Percentiles rank a stretch among this genome's conserved stretches.
These are phyloP conservation scores for Chaetomium fimeti DNA, from an alignment of 495 filamentous ascomycete species.

Conservation along the genomic window DNA sequence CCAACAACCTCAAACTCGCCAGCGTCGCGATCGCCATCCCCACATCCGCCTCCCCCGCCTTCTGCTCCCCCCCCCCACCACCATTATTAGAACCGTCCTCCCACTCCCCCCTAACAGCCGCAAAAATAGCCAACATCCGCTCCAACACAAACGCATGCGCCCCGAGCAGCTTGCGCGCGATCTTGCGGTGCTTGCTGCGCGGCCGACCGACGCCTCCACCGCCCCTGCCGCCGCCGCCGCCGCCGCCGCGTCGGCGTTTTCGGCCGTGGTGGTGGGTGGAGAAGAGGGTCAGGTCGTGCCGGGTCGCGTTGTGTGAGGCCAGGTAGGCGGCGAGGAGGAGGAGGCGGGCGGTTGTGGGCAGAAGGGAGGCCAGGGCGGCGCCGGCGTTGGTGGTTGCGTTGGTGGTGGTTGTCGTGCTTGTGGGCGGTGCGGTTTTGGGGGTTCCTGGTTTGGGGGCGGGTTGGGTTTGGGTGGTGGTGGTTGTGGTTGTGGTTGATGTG, in stretches of 20 bases:
- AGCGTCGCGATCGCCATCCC: slow-evolving; percentile 77
- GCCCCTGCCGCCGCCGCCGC: slow-evolving; percentile 14
- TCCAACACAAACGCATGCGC: slow-evolving; percentile 83
- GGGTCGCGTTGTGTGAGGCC: slow-evolving; percentile 80
- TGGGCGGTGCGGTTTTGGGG: too few species aligned
- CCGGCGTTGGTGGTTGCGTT: slow-evolving; percentile 15
- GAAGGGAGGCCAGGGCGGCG: slow-evolving; percentile 44
- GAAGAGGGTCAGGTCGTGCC: slow-evolving; percentile 78
- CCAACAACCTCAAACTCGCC: slow-evolving; percentile 70
- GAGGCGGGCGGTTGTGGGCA: slow-evolving; percentile 79
- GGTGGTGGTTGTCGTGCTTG: background rate
- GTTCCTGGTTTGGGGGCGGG: background rate
- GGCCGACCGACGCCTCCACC: slow-evolving; percentile 33
- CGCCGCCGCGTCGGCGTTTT: slow-evolving; percentile 37
- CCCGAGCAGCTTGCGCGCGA: slow-evolving; percentile 66
- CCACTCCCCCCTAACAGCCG: slow-evolving; percentile 70
- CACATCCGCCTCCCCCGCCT: slow-evolving; percentile 57
- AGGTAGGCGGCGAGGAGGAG: slow-evolving; percentile 87
- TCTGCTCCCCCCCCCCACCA: slow-evolving; percentile 31
- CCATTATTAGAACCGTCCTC: slow-evolving; percentile 29
- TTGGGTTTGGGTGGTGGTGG: background rate
- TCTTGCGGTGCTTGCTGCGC: slow-evolving; percentile 65
- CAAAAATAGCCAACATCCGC: slow-evolving; percentile 82
- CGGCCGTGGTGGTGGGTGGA: slow-evolving; percentile 67
- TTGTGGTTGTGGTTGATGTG: slow-evolving; percentile 23